Conservation (phyloP, 148 eudicot species). For the Cornus controversa region DNA sequence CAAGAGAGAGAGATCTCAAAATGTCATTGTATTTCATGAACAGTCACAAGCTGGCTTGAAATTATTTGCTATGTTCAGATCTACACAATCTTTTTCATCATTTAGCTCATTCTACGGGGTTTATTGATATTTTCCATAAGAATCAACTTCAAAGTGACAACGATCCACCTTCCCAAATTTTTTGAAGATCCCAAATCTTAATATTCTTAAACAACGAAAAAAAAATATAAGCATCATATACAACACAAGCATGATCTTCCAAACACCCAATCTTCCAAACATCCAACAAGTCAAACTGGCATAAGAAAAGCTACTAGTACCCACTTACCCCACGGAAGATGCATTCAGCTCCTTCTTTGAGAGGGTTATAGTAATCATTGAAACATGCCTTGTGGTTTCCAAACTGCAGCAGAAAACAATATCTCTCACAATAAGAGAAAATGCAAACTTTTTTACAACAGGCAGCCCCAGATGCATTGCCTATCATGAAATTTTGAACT, state of each 20-base stretch:
- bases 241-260: neutral
- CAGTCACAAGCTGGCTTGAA: neutral
- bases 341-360: constrained; percentile 71
- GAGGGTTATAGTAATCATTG: constrained; percentile 84
- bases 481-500: neutral
- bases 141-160: neutral
- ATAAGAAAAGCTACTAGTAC: neutral
- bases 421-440: neutral
- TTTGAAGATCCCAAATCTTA: neutral
- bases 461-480: neutral
- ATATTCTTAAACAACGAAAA: neutral
- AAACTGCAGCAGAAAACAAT: constrained; percentile 38
- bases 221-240: neutral
- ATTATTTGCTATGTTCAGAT: neutral
- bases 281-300: neutral
- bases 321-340: constrained; percentile 61
- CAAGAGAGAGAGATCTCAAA: neutral
- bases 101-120: neutral
- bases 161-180: neutral
- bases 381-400: constrained; percentile 95
- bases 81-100: neutral
- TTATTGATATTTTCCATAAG: neutral
- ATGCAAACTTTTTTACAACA: neutral
- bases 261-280: neutral
- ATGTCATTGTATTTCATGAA: neutral